These are phyloP conservation scores for Brettanomyces bruxellensis DNA, from an alignment of 805 yeast species.

Conservation along the genomic window DNA sequence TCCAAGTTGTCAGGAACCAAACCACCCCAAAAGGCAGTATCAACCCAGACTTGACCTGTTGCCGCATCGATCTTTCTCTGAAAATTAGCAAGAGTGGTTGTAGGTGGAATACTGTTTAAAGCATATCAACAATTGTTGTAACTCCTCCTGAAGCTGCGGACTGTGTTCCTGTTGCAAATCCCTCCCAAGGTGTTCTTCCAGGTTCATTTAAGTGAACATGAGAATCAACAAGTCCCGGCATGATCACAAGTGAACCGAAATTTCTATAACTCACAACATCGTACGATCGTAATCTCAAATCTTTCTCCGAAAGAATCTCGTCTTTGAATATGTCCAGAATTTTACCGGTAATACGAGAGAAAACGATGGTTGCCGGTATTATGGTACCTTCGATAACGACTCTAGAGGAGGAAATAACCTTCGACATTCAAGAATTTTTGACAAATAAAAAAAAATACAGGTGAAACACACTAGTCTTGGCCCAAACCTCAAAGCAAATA, in stretches of 20 bases:
- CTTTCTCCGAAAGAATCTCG: conserved; percentile 28
- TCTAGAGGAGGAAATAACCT: conserved; percentile 52
- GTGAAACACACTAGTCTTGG: too few relatives aligned
- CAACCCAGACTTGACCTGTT: conserved; percentile 77
- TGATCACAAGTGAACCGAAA: conserved; percentile 52
- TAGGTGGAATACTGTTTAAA: conserved; percentile 90
- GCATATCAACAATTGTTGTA: conserved; percentile 94
- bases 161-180: conserved; percentile 91
- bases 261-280: conserved; percentile 37
- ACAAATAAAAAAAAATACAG: neutral
- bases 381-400: conserved; percentile 43
- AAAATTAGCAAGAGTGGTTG: conserved; percentile 75
- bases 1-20: conserved; percentile 69
- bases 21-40: conserved; percentile 96
- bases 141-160: conserved; percentile 96
- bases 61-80: conserved; percentile 73
- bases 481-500: too few relatives aligned
- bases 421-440: conserved; percentile 31
- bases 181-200: conserved; percentile 98
- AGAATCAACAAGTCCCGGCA: conserved; percentile 90
- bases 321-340: conserved; percentile 42
- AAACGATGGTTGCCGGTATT: conserved; percentile 57
- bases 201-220: conserved; percentile 96
- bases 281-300: conserved; percentile 32
- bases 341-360: conserved; percentile 46